Evolutionary conservation across 169 alveolate species (phyloP), one percentile per base, ranked within the genome.

Genomic region (Eimeria praecox): DNA sequence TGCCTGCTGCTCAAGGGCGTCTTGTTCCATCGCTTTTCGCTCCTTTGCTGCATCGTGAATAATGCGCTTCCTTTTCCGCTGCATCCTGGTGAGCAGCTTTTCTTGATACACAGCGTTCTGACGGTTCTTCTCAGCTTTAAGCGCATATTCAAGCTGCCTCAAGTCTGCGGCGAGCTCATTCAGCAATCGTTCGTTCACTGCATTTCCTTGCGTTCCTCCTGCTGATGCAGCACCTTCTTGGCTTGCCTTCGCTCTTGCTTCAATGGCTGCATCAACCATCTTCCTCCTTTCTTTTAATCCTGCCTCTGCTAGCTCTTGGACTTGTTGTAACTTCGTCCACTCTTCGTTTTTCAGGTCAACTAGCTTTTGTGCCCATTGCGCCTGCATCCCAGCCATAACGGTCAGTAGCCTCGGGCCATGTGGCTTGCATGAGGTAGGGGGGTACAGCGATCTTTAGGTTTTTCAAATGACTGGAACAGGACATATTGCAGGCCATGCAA

Each of bases 301-400:
- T 0, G 94, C 94, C 66, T 87, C 94, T 52, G 66, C 94, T 49
- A 87, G 82, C 66, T 87, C 83, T 24, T 87, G 94, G 20, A 40
- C 94, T 42, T 87, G 83, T 75, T 64, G 80, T 10, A 87, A 46
- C 83, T 87, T 87, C 52, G 83, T 10, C 94, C 82, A 87, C 83
- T 87, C 94, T 40, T 87, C 83, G 71, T 87, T 62, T 44, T 87
- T 87, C 3, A 87, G 56, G 82, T 87, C 94, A 35, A 35, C 62
- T 5, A 87, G 94, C 46, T 64, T 87, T 87, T 87, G 94, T 64
- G 94, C 83, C 94, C 94, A 87, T 54, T 87, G 94, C 30, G 80
- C 94, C 94, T 87, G 94, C 62, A 59, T 54, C 56, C 69, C 64
- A 80, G 27, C 10, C n/a, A 30, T 8, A 44, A 22, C 22, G 5